These are phyloP conservation scores for Puccinia triticina DNA, from an alignment of 1,284 basidiomycete species.

Conservation along the genomic window DNA sequence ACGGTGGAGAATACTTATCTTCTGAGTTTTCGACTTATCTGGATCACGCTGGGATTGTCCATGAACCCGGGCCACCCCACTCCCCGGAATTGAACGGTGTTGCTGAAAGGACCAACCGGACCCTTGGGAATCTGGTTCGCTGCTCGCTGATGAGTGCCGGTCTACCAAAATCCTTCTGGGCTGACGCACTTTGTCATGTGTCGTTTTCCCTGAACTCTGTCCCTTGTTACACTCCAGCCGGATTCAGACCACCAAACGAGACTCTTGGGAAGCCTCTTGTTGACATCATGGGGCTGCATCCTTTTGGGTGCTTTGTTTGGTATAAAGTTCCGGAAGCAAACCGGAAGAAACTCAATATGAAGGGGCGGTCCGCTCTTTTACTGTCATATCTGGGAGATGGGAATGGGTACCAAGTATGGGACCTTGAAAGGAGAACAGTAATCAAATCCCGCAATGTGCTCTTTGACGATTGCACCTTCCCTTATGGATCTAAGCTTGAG, in stretches of 20 bases:
- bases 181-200: too few species aligned
- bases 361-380: too few species aligned
- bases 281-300: background rate
- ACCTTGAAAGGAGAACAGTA: background rate
- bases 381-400: conserved; percentile 8
- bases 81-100: too few species aligned
- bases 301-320: conserved; percentile 25
- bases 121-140: too few species aligned
- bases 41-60: conserved; percentile 57
- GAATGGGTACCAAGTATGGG: conserved; percentile 9
- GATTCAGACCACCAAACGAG: background rate
- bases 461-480: conserved; percentile 1
- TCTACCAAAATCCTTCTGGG: too few species aligned
- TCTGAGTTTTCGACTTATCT: conserved; percentile 58
- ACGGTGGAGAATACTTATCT: too few species aligned
- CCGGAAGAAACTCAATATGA: too few species aligned
- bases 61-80: conserved; percentile 60
- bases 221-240: conserved; percentile 29
- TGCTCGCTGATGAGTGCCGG: too few species aligned
- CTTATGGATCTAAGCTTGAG: background rate
- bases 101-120: too few species aligned
- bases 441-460: too few species aligned
- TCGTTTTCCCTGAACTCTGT: too few species aligned
- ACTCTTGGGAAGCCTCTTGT: background rate
- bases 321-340: too few species aligned